Conservation (phyloP, 2,329 filamentous ascomycete species). For the Fusarium pseudonygamai region DNA sequence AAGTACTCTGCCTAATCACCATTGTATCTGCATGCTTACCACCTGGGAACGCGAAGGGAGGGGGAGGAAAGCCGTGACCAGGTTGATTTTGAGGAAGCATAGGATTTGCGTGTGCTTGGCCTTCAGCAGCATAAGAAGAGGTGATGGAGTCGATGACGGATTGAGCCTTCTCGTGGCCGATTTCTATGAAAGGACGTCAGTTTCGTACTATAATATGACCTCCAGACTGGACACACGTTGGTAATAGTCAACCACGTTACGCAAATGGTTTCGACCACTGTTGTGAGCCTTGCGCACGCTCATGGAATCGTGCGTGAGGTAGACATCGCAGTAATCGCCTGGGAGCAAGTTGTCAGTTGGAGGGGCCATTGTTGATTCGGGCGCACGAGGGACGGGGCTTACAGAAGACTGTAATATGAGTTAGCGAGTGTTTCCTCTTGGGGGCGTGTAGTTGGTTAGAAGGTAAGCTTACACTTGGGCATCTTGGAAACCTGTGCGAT, state of each 20-base stretch:
- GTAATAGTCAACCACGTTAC: constrained; percentile 98
- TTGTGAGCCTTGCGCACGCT: constrained; percentile 99
- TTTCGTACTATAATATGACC: background rate
- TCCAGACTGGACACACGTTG: constrained; percentile 70
- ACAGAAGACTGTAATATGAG: constrained; percentile 39
- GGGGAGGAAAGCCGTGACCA: constrained; percentile 60
- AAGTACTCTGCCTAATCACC: constrained; percentile 16
- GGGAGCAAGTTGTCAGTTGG: constrained; percentile 45
- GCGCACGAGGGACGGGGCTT: constrained; percentile 17
- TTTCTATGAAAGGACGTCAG: constrained; percentile 67
- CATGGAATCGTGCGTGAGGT: constrained; percentile 99
- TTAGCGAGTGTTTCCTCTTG: constrained; percentile 48
- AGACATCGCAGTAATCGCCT: constrained; percentile 99
- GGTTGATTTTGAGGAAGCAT: constrained; percentile 79
- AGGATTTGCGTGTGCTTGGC: constrained; percentile 85
- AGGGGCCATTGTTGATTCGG: constrained; percentile 15
- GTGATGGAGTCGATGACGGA: constrained; percentile 99
- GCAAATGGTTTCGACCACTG: constrained; percentile 92
- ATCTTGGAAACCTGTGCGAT: constrained; percentile 62
- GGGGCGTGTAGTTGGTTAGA: background rate
- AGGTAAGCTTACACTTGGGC: constrained; percentile 80
- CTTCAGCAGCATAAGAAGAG: constrained; percentile 92
- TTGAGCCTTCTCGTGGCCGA: constrained; percentile 98
- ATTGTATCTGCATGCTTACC: constrained; percentile 48
- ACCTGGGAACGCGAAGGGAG: constrained; percentile 72